Base-by-base conservation (phyloP, 2,329 filamentous ascomycete species). In the Metarhizium album region DNA sequence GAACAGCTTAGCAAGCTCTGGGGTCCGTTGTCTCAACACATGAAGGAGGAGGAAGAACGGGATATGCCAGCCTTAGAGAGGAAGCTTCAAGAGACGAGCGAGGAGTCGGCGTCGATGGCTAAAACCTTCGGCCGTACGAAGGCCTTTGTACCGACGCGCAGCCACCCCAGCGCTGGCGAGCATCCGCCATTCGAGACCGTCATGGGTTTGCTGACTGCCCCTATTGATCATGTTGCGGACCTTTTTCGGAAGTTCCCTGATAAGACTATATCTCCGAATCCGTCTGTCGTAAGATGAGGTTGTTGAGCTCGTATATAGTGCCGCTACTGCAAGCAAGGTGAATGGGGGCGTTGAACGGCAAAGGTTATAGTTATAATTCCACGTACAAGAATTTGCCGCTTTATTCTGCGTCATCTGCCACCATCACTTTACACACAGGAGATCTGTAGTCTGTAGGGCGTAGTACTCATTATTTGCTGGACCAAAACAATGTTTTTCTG, bases 131-230 rank as follows among this genome's bases (percentile, higher is more conserved):
- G 57, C 2, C 67, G 73, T 2, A 80, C 76, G 6, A 82, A 81
- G 64, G 62, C 63, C 24, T 75, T 82, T 57, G 71, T 74, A 1
- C 77, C 77, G 1, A 70, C 73, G 1, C 69, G 74, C 23, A 73
- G 70, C 37, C 77, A 80, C 59, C 75, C 75, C 0, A 64, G 58
- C 16, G 69, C 72, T 2, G 73, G 73, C 0, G 70, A 77, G 53
- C 70, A 71, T 35, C 76, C 76, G 2, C 75, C 74, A 0, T 82
- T 79, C 52, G 78, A 82, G 67, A 78, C 73, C 0, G 74, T 70
- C 0, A 71, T 70, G 52, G 77, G 74, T 0, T 56, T 83, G 22
- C 54, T 83, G 60, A 64, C 74, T 0, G 76, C 79, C 14, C 79
- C 79, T 0, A 65, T 83, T 18, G 80, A 83, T 59, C 72, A 71